These are phyloP conservation scores for Carex littledalei DNA, from an alignment of 176 grass and related monocot genomes.

Conservation along the genomic window DNA sequence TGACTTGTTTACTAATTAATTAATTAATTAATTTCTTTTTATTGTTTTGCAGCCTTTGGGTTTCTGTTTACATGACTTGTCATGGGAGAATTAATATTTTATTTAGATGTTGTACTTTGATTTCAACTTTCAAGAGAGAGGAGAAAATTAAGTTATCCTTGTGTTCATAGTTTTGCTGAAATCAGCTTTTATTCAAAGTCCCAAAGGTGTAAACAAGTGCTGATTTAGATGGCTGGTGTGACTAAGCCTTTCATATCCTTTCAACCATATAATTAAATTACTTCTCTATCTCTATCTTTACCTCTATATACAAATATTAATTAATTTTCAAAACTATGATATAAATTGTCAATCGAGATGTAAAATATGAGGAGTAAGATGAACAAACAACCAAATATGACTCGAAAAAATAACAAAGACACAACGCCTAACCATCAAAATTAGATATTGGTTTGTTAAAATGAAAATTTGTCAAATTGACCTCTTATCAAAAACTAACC, in stretches of 20 bases:
- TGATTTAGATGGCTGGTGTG: neutral
- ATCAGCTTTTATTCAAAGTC: neutral
- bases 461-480: no score
- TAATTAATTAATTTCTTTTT: neutral
- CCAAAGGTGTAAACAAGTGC: neutral
- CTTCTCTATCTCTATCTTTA: no score
- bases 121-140: constrained; percentile 4
- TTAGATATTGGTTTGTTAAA: no score
- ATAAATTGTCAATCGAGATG: no score
- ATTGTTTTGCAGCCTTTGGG: neutral
- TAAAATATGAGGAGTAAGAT: no score
- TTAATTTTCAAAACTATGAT: no score
- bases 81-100: neutral
- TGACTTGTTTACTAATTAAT: constrained; percentile 23
- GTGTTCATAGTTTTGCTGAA: neutral
- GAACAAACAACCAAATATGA: no score
- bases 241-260: neutral
- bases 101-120: neutral
- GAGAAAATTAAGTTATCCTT: neutral
- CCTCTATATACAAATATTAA: no score
- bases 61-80: neutral
- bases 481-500: no score
- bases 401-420: no score
- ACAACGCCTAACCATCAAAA: no score
- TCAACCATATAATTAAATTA: neutral